Evolutionary conservation across 2,329 filamentous ascomycete genomes (phyloP).

Genomic region (Teratosphaeria zuluensis): DNA sequence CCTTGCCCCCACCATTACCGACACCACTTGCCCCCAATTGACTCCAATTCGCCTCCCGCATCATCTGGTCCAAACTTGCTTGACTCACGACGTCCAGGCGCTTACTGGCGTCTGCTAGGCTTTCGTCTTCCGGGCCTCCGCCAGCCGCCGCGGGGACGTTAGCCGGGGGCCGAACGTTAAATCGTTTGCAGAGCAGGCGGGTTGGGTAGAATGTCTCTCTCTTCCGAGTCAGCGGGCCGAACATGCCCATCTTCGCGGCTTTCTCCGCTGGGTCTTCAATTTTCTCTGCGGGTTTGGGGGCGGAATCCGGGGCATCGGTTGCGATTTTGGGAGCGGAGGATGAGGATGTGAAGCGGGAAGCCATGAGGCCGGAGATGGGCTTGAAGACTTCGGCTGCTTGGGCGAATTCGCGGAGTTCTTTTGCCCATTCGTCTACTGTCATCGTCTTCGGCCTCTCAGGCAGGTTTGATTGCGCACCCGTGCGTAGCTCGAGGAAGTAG

Average conservation of each 20-base stretch:
- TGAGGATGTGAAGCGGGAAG: slow-evolving; percentile 76
- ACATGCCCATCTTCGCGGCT: slow-evolving; percentile 86
- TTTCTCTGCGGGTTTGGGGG: slow-evolving; percentile 35
- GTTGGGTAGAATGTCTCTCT: slow-evolving; percentile 66
- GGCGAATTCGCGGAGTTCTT: slow-evolving; percentile 70
- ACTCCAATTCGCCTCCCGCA: slow-evolving; percentile 34
- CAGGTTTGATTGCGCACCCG: slow-evolving; percentile 50
- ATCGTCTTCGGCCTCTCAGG: slow-evolving; percentile 46
- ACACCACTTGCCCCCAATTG: slow-evolving; percentile 10
- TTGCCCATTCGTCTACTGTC: slow-evolving; percentile 63
- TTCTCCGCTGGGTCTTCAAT: slow-evolving; percentile 69
- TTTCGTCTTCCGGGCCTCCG: slow-evolving; percentile 10
- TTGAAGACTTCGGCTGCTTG: slow-evolving; percentile 73
- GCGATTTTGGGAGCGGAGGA: slow-evolving; percentile 29
- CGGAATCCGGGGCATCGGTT: slow-evolving; percentile 19
- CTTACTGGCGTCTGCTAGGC: slow-evolving; percentile 42
- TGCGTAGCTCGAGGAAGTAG: slow-evolving; percentile 67
- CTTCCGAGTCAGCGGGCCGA: slow-evolving; percentile 73
- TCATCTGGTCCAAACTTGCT: slow-evolving; percentile 46
- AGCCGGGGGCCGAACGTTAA: slow-evolving; percentile 68
- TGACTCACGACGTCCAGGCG: slow-evolving; percentile 46
- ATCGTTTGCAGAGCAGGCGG: slow-evolving; percentile 83
- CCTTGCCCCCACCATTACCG: background rate
- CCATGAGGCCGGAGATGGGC: slow-evolving; percentile 86
- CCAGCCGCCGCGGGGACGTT: slow-evolving; percentile 23